Evolutionary conservation across 1,139 yeast species (phyloP).

Genomic region (Lodderomyces pseudojiufengensis): DNA sequence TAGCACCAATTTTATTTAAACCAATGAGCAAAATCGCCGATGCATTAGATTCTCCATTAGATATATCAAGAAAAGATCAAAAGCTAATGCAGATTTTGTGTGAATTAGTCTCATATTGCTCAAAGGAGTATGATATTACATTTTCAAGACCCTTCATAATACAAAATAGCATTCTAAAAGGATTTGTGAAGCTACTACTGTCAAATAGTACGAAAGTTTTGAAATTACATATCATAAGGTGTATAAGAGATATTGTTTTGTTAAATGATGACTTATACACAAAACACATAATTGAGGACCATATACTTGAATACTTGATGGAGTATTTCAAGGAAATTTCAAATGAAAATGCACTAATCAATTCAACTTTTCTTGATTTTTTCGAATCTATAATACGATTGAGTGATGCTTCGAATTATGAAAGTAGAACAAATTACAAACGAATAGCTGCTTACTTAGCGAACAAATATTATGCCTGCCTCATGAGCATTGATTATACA

Average conservation of each 20-base stretch:
- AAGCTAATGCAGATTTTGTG: constrained; percentile 61
- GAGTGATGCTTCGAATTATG: constrained; percentile 23
- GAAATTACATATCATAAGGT: constrained; percentile 62
- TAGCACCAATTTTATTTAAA: constrained; percentile 56
- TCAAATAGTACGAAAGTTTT: constrained; percentile 44
- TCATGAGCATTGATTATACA: constrained; percentile 22
- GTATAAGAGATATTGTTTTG: constrained; percentile 55
- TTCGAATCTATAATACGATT: constrained; percentile 48
- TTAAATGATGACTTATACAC: constrained; percentile 62
- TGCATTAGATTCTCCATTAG: constrained; percentile 2
- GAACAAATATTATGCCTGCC: constrained; percentile 29
- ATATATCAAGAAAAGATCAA: constrained; percentile 27
- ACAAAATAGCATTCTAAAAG: constrained; percentile 50
- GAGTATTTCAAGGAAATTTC: constrained; percentile 48
- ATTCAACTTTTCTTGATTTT: constrained; percentile 74
- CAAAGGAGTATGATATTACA: constrained; percentile 55
- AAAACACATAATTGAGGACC: constrained; percentile 52
- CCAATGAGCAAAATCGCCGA: constrained; percentile 29
- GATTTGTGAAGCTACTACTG: constrained; percentile 45
- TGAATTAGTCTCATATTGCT: constrained; percentile 65
- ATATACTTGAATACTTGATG: constrained; percentile 51
- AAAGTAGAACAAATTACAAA: constrained; percentile 38
- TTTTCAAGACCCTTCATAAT: constrained; percentile 60
- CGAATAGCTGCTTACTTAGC: constrained; percentile 49
- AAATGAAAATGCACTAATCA: constrained; percentile 58